These are phyloP conservation scores for Tubosaeta sp. DNA, from an alignment of 768 basidiomycete genomes.

Conservation along the genomic window DNA sequence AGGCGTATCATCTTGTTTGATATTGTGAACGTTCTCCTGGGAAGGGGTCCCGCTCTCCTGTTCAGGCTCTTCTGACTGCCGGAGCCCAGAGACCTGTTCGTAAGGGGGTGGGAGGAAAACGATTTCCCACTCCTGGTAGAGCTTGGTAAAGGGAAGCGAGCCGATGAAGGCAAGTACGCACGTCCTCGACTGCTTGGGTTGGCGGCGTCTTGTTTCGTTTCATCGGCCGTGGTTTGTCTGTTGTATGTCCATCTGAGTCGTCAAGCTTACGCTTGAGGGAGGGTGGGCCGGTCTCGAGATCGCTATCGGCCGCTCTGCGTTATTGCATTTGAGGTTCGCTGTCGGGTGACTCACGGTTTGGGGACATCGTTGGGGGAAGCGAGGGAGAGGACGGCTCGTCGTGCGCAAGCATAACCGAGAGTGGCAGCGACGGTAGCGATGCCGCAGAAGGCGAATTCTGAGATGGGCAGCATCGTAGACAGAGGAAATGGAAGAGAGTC, in stretches of 20 bases:
- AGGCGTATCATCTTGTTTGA: slow-evolving; percentile 3
- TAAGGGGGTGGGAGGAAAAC: slow-evolving; percentile 29
- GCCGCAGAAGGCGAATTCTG: slow-evolving; percentile 52
- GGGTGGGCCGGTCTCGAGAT: slow-evolving; percentile 24
- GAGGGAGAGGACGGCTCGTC: slow-evolving; percentile 31
- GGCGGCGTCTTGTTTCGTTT: slow-evolving; percentile 43
- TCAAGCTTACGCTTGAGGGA: slow-evolving; percentile 33
- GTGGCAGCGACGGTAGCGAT: slow-evolving; percentile 59
- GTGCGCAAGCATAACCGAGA: slow-evolving; percentile 53
- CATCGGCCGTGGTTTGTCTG: slow-evolving; percentile 23
- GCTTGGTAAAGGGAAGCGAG: slow-evolving; percentile 7
- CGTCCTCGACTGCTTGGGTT: slow-evolving; percentile 24
- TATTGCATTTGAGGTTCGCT: slow-evolving; percentile 27
- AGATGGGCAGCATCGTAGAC: slow-evolving; percentile 43
- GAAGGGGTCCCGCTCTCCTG: slow-evolving; percentile 8
- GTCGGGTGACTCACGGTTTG: slow-evolving; percentile 30
- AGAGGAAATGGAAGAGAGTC: background rate
- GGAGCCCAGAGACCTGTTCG: slow-evolving; percentile 15
- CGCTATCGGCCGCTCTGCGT: slow-evolving; percentile 28
- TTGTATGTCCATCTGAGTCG: slow-evolving; percentile 31
- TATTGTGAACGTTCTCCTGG: background rate
- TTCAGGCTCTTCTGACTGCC: slow-evolving; percentile 6
- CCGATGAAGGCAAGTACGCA: slow-evolving; percentile 11
- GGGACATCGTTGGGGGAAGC: slow-evolving; percentile 14
- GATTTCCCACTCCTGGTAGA: slow-evolving; percentile 30